phyloP scores from a whole-genome alignment of 1,284 basidiomycete genomes.

The Naganishia liquefaciens region DNA sequence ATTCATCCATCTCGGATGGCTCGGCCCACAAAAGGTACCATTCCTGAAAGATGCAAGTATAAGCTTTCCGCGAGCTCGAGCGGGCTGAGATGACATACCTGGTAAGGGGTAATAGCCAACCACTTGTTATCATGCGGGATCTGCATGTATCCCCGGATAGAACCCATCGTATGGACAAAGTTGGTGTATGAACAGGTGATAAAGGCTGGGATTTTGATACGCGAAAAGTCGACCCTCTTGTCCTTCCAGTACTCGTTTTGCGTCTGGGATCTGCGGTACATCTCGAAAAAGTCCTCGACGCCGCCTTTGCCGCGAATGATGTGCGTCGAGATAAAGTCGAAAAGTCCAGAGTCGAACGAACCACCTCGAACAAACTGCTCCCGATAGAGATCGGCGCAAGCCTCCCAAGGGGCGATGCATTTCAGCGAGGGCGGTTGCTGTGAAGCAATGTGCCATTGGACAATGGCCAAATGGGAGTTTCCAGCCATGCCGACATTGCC shows the following conservation, averaged over 20 bases:
- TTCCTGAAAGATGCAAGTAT: neutral
- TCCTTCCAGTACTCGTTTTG: slow-evolving; percentile 36
- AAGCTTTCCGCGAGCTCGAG: neutral
- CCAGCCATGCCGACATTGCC: slow-evolving; percentile 22
- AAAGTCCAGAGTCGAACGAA: slow-evolving; percentile 20
- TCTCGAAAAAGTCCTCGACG: slow-evolving; percentile 26
- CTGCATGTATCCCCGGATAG: slow-evolving; percentile 27
- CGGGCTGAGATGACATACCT: neutral
- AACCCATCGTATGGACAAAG: slow-evolving; percentile 25
- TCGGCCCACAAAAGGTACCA: slow-evolving; percentile 18
- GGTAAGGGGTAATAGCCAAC: slow-evolving; percentile 11
- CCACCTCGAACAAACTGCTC: slow-evolving; percentile 28
- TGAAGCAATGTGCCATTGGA: slow-evolving; percentile 39
- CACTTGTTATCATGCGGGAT: slow-evolving; percentile 27
- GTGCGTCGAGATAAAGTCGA: slow-evolving; percentile 26
- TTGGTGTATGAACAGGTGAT: slow-evolving; percentile 38
- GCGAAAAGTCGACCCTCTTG: slow-evolving; percentile 39
- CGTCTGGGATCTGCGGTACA: slow-evolving; percentile 18
- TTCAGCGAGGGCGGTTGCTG: slow-evolving; percentile 40
- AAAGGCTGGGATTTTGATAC: slow-evolving; percentile 41
- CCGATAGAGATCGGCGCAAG: slow-evolving; percentile 34
- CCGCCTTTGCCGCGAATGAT: slow-evolving; percentile 31
- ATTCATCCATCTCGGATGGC: slow-evolving; percentile 7
- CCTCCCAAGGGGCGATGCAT: slow-evolving; percentile 42
- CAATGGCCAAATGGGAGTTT: slow-evolving; percentile 41